Percentiles rank a stretch among this genome's conserved stretches.
phyloP scores from a whole-genome alignment of 176 grass and related monocot species.

The Eleusine indica region DNA sequence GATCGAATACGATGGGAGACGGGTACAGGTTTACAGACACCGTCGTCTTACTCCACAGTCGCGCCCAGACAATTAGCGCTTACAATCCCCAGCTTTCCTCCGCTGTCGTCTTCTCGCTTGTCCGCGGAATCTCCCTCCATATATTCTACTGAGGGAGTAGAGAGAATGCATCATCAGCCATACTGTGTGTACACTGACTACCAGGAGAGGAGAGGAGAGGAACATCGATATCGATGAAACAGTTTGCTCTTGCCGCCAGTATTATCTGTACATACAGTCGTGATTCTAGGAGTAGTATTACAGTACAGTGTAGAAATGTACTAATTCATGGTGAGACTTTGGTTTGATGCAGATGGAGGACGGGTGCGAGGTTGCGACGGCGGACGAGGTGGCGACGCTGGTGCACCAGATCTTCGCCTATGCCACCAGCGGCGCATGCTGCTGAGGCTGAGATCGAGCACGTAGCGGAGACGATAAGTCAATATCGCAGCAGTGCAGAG shows the following conservation, averaged over 20 bases:
- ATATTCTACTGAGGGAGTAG: too few relatives aligned
- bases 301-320: too few relatives aligned
- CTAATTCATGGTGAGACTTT: too few relatives aligned
- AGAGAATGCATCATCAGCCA: background rate
- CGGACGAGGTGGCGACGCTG: slow-evolving; percentile 91
- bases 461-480: background rate
- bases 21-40: background rate
- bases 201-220: background rate
- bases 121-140: background rate
- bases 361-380: slow-evolving; percentile 81
- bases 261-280: too few relatives aligned
- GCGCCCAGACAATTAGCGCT: slow-evolving; percentile 10
- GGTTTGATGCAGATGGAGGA: slow-evolving; percentile 76
- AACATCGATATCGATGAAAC: background rate
- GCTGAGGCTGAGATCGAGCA: background rate
- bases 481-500: slow-evolving; percentile 6
- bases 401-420: slow-evolving; percentile 93
- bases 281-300: too few relatives aligned
- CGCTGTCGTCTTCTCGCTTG: slow-evolving; percentile 20
- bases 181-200: too few relatives aligned
- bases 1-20: slow-evolving; percentile 38
- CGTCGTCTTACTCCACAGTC: background rate
- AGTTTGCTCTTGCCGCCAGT: background rate
- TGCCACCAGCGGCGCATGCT: slow-evolving; percentile 50
- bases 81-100: slow-evolving; percentile 47